A percentile compares a stretch with the other conserved stretches of the same genome.
Conservation (phyloP, 371 early-diverging fungal genomes). For the Mortierella sp. region DNA sequence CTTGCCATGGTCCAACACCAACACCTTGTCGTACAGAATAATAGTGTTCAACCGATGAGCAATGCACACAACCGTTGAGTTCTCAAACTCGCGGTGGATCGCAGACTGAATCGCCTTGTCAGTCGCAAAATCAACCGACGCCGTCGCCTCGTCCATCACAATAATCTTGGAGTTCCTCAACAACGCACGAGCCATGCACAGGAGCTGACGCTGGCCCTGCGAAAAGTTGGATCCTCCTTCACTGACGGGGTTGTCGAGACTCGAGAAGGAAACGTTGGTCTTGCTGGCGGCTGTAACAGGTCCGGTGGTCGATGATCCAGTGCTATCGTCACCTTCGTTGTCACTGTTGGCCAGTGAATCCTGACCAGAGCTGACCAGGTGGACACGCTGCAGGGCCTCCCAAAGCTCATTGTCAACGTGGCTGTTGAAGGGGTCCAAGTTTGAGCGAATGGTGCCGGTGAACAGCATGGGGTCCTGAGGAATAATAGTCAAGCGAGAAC, state of each 20-base stretch:
- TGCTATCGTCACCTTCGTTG: slow-evolving; percentile 22
- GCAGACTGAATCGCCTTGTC: slow-evolving; percentile 77
- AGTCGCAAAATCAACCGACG: slow-evolving; percentile 79
- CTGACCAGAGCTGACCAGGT: slow-evolving; percentile 46
- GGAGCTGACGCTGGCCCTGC: slow-evolving; percentile 87
- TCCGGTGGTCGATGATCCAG: slow-evolving; percentile 12
- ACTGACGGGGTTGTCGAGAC: slow-evolving; percentile 67
- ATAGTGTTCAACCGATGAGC: slow-evolving; percentile 83
- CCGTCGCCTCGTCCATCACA: slow-evolving; percentile 90
- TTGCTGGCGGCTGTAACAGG: slow-evolving; percentile 11
- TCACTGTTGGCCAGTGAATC: slow-evolving; percentile 39
- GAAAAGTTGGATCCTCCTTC: slow-evolving; percentile 85
- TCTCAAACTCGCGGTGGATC: slow-evolving; percentile 74
- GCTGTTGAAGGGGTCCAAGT: slow-evolving; percentile 76
- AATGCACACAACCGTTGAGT: slow-evolving; percentile 74
- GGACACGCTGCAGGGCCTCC: slow-evolving; percentile 70
- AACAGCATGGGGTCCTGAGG: slow-evolving; percentile 77
- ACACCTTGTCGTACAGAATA: slow-evolving; percentile 84
- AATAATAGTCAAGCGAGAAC: slow-evolving; percentile 82
- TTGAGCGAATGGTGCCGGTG: slow-evolving; percentile 73
- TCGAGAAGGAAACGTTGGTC: slow-evolving; percentile 61
- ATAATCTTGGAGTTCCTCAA: slow-evolving; percentile 72
- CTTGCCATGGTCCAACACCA: slow-evolving; percentile 74
- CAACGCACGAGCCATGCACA: slow-evolving; percentile 87
- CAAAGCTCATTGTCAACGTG: slow-evolving; percentile 76